Base-by-base conservation (phyloP, 2,329 filamentous ascomycete genomes). In the Parascedosporium putredinis region DNA sequence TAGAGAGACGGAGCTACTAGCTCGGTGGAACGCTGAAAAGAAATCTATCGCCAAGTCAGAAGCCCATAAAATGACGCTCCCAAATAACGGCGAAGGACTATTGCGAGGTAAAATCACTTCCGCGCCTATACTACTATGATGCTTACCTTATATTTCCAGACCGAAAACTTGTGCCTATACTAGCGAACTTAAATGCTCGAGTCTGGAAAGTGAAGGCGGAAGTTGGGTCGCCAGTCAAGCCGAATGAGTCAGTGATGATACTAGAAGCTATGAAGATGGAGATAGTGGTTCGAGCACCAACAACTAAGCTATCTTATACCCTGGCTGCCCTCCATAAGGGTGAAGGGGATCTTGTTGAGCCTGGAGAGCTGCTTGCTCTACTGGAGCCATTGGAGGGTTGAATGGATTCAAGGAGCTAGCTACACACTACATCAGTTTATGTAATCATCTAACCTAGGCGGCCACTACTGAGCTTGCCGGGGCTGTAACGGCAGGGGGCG, bases 221-320 rank as follows among this genome's bases (percentile, higher is more conserved):
- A 12, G 62, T 67, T 24, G 71, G 72, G 0, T 64, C 74, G 10
- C 49, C 55, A 2, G 40, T 78, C 3, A 60, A 66, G 10, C 60
- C 66, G 9, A 68, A 68, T 6, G 65, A 75, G 22, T 57, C 67
- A 0, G 64, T 72, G 1, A 60, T 67, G 2, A 70, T 78, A 2
- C 61, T 78, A 3, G 75, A 79, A 51, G 74, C 75, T 0, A 79
- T 79, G 75, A 78, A 79, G 58, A 69, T 78, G 64, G 76, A 78
- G 55, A 74, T 78, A 51, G 64, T 65, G 12, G 66, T 74, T 64
- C 10, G 10, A n/a, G 45, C 18, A 5, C 38, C 38, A 42, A 42
- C 5, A 23, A 23, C 16, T 18, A 42, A 42, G 38, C 38, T 10
- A 20, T 18, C 16, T 18, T 42, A 42, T 18, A 42, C 4, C 14